Evolutionary conservation across 306 rosid genomes (phyloP).

Genomic region (Citrullus colocynthis): DNA sequence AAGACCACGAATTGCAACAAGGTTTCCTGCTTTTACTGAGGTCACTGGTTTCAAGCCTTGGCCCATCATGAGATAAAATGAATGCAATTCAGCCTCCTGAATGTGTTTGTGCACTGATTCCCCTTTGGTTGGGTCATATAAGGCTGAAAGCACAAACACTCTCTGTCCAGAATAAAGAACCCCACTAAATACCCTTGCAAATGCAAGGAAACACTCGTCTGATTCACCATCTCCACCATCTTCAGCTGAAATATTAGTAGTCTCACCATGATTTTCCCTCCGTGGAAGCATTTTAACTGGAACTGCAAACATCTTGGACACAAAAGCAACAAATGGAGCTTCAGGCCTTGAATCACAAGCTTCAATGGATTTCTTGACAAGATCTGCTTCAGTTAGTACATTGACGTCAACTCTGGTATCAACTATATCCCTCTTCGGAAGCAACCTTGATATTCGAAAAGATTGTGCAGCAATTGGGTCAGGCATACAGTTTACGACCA

Average conservation of each 20-base stretch:
- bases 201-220: constrained; percentile 83
- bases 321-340: constrained; percentile 75
- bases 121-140: constrained; percentile 69
- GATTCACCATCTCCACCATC: constrained; percentile 51
- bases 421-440: constrained; percentile 41
- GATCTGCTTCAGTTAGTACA: constrained; percentile 34
- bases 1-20: constrained; percentile 92
- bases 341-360: constrained; percentile 53
- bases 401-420: constrained; percentile 11
- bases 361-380: constrained; percentile 41
- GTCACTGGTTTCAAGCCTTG: constrained; percentile 67
- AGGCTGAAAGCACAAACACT: constrained; percentile 77
- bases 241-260: constrained; percentile 19
- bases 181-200: constrained; percentile 86
- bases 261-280: constrained; percentile 22
- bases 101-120: constrained; percentile 68
- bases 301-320: constrained; percentile 86
- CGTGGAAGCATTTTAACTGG: constrained; percentile 59
- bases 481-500: constrained; percentile 67
- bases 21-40: constrained; percentile 61
- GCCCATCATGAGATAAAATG: constrained; percentile 88
- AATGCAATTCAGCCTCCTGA: constrained; percentile 64
- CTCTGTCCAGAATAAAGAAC: constrained; percentile 51
- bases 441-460: constrained; percentile 43
- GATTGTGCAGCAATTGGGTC: constrained; percentile 58